Conservation (phyloP, 2,329 filamentous ascomycete species). For the Clonostachys chloroleuca region DNA sequence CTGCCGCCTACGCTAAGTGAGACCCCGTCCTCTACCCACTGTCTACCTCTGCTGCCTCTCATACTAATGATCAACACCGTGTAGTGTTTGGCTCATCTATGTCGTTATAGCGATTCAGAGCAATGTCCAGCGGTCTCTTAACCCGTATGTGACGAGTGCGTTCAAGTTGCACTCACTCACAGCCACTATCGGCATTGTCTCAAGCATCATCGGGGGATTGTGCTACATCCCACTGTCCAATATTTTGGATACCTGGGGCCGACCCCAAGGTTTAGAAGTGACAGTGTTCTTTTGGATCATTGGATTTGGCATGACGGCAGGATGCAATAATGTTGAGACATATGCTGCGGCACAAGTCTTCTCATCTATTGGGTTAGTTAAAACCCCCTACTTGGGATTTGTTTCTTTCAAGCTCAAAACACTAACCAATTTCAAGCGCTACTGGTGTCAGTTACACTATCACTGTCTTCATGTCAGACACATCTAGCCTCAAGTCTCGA, state of each 20-base stretch:
- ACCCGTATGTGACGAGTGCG: conserved; percentile 38
- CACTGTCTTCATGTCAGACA: conserved; percentile 65
- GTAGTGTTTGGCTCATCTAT: conserved; percentile 14
- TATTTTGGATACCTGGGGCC: conserved; percentile 61
- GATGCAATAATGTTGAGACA: conserved; percentile 52
- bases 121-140: conserved; percentile 24
- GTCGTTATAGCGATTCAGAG: conserved; percentile 11
- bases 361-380: conserved; percentile 51
- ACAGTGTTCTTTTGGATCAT: conserved; percentile 42
- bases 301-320: conserved; percentile 58
- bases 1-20: conserved; percentile 37
- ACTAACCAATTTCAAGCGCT: conserved; percentile 18
- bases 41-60: conserved; percentile 16
- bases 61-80: not conserved
- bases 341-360: conserved; percentile 64
- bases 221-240: conserved; percentile 61
- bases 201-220: conserved; percentile 49
- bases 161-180: conserved; percentile 48
- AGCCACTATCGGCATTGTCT: conserved; percentile 48
- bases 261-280: conserved; percentile 55
- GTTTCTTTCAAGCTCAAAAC: no score
- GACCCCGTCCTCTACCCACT: conserved; percentile 15
- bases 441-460: conserved; percentile 50
- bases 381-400: not conserved
- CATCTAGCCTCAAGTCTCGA: conserved; percentile 59